These are phyloP conservation scores for Blastomyces percursus DNA, from an alignment of 2,329 filamentous ascomycete species.

Conservation along the genomic window DNA sequence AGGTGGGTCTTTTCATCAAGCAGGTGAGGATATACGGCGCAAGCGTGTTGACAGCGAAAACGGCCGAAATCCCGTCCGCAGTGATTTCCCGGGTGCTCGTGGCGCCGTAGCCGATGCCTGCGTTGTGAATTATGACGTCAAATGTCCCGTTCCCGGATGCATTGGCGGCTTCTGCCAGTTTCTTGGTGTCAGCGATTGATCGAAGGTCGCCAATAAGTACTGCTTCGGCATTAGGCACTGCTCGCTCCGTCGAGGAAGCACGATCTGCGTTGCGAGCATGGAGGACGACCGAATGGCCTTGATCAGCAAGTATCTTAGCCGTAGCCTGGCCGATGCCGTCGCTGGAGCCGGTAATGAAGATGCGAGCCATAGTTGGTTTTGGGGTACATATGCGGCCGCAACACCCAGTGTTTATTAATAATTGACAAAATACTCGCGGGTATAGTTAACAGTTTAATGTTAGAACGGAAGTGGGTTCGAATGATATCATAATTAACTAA, in stretches of 20 bases:
- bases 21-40: slow-evolving; percentile 48
- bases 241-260: slow-evolving; percentile 38
- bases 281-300: slow-evolving; percentile 46
- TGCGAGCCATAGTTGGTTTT: slow-evolving; percentile 29
- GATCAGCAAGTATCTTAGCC: slow-evolving; percentile 40
- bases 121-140: slow-evolving; percentile 50
- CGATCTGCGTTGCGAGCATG: slow-evolving; percentile 48
- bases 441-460: no score
- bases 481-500: no score
- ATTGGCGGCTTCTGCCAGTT: slow-evolving; percentile 43
- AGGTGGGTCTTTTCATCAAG: slow-evolving; percentile 38
- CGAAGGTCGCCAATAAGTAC: slow-evolving; percentile 46
- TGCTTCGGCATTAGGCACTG: slow-evolving; percentile 41
- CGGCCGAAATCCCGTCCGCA: slow-evolving; percentile 37
- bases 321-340: slow-evolving; percentile 46
- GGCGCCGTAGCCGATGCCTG: slow-evolving; percentile 38
- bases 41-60: slow-evolving; percentile 47
- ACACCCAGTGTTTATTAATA: no score
- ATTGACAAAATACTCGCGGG: no score
- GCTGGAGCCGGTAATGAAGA: slow-evolving; percentile 47
- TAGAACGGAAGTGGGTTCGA: no score
- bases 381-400: no score
- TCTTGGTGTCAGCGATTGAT: slow-evolving; percentile 41
- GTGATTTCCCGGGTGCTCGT: slow-evolving; percentile 31
- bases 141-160: slow-evolving; percentile 34